Conservation (phyloP, 2,329 filamentous ascomycete genomes). For the Talaromyces islandicus region DNA sequence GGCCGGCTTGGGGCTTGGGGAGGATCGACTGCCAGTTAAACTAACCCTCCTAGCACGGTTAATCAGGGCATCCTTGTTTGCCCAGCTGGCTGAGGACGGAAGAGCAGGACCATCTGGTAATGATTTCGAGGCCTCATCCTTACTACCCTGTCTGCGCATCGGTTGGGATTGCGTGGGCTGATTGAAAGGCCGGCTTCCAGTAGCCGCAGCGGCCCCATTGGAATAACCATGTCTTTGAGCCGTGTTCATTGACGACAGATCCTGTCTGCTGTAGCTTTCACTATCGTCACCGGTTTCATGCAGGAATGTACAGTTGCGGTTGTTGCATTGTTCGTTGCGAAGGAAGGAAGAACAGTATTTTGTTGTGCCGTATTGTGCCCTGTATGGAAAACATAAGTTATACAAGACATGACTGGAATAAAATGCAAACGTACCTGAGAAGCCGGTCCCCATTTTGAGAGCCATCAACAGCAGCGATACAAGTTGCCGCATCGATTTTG, state of each 20-base stretch:
- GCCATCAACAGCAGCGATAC: slow-evolving; percentile 87
- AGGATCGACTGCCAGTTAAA: slow-evolving; percentile 71
- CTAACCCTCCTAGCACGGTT: slow-evolving; percentile 64
- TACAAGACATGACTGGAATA: not conserved
- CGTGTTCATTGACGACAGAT: slow-evolving; percentile 93
- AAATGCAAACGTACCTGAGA: slow-evolving; percentile 60
- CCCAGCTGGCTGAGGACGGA: slow-evolving; percentile 91
- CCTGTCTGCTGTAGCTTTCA: slow-evolving; percentile 91
- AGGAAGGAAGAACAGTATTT: slow-evolving; percentile 98
- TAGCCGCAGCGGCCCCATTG: slow-evolving; percentile 29
- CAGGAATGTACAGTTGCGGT: slow-evolving; percentile 95
- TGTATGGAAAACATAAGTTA: slow-evolving; percentile 18
- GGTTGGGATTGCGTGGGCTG: slow-evolving; percentile 46
- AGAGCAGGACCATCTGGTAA: slow-evolving; percentile 82
- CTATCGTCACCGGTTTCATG: slow-evolving; percentile 98
- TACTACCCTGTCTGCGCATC: slow-evolving; percentile 72
- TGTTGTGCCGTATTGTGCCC: slow-evolving; percentile 77
- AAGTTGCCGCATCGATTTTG: slow-evolving; percentile 82
- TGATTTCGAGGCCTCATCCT: slow-evolving; percentile 52
- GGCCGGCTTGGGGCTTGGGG: slow-evolving; percentile 68
- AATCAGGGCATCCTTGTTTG: slow-evolving; percentile 60
- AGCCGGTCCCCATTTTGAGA: slow-evolving; percentile 84
- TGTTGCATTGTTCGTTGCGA: slow-evolving; percentile 88
- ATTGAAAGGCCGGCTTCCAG: slow-evolving; percentile 41
- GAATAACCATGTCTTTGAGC: slow-evolving; percentile 65